A percentile compares a stretch with the other conserved stretches of the same genome.
These are phyloP conservation scores for Rhizopus microsporus DNA, from an alignment of 371 early-diverging fungal species.

Conservation along the genomic window DNA sequence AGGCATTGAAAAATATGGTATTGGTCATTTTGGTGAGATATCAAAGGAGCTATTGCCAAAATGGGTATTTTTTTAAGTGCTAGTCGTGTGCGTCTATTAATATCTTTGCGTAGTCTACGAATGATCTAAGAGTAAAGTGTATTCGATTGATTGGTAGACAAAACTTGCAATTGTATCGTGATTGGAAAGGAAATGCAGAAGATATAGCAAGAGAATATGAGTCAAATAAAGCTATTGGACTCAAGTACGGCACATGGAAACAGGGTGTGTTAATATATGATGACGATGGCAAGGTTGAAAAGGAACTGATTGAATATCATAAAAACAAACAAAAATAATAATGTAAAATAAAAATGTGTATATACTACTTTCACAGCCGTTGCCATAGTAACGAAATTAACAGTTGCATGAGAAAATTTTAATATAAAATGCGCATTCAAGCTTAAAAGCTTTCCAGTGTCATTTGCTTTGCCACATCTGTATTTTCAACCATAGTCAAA, in stretches of 20 bases:
- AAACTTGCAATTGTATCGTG: constrained; percentile 83
- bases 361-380: too few species aligned
- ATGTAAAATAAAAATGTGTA: too few species aligned
- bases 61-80: constrained; percentile 63
- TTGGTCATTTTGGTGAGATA: constrained; percentile 87
- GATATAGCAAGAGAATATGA: constrained; percentile 76
- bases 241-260: constrained; percentile 80
- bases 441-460: constrained; percentile 76
- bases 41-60: constrained; percentile 77
- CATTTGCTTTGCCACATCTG: constrained; percentile 94
- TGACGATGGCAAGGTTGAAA: constrained; percentile 75
- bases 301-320: constrained; percentile 33
- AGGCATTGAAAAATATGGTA: constrained; percentile 84
- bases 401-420: neutral
- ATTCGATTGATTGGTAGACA: constrained; percentile 88
- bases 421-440: neutral
- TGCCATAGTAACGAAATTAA: too few species aligned
- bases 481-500: constrained; percentile 85
- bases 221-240: constrained; percentile 78
- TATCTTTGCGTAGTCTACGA: constrained; percentile 54
- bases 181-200: constrained; percentile 79
- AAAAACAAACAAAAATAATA: constrained; percentile 5
- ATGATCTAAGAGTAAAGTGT: constrained; percentile 84
- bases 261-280: constrained; percentile 83
- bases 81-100: neutral